Conservation (phyloP, 495 filamentous ascomycete species). For the Pyrenopolyporus hunteri region DNA sequence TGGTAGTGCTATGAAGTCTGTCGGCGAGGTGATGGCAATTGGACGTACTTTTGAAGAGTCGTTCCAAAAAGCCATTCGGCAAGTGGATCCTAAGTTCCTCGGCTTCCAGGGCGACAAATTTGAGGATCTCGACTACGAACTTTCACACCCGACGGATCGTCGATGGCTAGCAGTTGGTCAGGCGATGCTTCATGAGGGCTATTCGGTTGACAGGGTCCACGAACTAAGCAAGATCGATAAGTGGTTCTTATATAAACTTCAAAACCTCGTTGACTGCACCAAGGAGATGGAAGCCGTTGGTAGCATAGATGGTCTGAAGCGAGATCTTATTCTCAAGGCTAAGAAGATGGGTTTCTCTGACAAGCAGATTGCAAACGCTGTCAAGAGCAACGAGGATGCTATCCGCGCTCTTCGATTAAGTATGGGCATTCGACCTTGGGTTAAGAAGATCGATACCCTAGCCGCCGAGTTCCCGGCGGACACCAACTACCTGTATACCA, state of each 20-base stretch:
- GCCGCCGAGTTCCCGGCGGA: constrained; percentile 97
- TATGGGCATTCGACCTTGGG: constrained; percentile 86
- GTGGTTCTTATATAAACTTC: constrained; percentile 97
- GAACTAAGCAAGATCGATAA: constrained; percentile 95
- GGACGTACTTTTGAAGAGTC: constrained; percentile 97
- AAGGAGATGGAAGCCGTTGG: constrained; percentile 87
- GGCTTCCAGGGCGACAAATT: constrained; percentile 97
- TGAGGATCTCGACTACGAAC: constrained; percentile 86
- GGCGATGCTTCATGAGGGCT: constrained; percentile 95
- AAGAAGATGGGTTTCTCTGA: constrained; percentile 99
- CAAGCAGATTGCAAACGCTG: constrained; percentile 88
- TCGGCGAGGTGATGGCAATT: constrained; percentile 99
- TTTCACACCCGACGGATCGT: constrained; percentile 91
- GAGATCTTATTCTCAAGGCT: constrained; percentile 83
- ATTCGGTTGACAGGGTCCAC: constrained; percentile 87
- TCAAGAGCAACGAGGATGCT: constrained; percentile 84
- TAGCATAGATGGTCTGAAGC: constrained; percentile 82
- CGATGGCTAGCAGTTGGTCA: constrained; percentile 97
- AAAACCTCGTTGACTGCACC: constrained; percentile 91
- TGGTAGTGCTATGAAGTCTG: constrained; percentile 96
- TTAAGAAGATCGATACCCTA: constrained; percentile 98
- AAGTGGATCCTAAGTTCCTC: constrained; percentile 89
- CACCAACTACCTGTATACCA: constrained; percentile 97
- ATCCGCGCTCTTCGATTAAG: constrained; percentile 83
- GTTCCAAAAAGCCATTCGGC: constrained; percentile 97